phyloP scores from a whole-genome alignment of 108 stramenopile genomes.

The Skeletonema costatum region DNA sequence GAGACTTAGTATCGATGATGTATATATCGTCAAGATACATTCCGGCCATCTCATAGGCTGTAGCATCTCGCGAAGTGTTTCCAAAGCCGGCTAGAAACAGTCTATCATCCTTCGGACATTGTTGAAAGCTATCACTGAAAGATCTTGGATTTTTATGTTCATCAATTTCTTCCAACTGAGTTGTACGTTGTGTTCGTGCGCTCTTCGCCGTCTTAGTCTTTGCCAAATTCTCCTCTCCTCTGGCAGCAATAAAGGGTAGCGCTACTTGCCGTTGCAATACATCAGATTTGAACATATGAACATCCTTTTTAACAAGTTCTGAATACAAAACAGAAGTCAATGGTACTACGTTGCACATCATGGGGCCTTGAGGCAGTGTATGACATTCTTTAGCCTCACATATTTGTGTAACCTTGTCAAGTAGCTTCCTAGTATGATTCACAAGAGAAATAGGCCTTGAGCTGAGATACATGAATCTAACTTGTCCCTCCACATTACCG shows the following conservation, averaged over 20 bases:
- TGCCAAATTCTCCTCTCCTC: slow-evolving; percentile 37
- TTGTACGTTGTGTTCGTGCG: background rate
- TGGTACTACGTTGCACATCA: slow-evolving; percentile 73
- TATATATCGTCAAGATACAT: slow-evolving; percentile 72
- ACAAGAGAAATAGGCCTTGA: slow-evolving; percentile 72
- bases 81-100: slow-evolving; percentile 83
- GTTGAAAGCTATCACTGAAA: slow-evolving; percentile 1
- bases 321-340: slow-evolving; percentile 64
- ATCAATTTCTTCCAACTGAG: background rate
- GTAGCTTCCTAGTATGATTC: slow-evolving; percentile 64
- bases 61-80: slow-evolving; percentile 73
- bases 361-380: slow-evolving; percentile 68
- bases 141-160: background rate
- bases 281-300: slow-evolving; percentile 75
- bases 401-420: slow-evolving; percentile 32
- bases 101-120: slow-evolving; percentile 29
- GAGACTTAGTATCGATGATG: slow-evolving; percentile 66
- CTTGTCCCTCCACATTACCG: slow-evolving; percentile 17
- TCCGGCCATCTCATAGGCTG: slow-evolving; percentile 76
- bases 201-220: background rate
- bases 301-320: slow-evolving; percentile 66
- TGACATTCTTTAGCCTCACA: background rate
- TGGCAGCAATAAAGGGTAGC: slow-evolving; percentile 69
- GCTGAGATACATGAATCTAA: slow-evolving; percentile 75
- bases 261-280: slow-evolving; percentile 66